Base-by-base conservation (phyloP, 352 stramenopile genomes). In the Blastocystis sp. region DNA sequence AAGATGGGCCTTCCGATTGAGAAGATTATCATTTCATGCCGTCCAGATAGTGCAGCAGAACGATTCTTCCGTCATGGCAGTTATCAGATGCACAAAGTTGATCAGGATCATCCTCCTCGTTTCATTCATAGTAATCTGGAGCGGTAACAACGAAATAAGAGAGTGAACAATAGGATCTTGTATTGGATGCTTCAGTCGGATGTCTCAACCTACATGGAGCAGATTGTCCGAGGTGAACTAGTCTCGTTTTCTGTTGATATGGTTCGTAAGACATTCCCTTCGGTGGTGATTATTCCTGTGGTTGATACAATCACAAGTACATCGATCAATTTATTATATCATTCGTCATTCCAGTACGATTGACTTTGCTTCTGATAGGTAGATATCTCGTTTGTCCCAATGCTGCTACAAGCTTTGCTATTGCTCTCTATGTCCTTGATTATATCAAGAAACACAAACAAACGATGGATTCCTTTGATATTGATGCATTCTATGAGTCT, bases 331-430 rank as follows among this genome's bases (percentile, higher is more conserved):
- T 11, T 73, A 6, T 29, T 73, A 14, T 73, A 73, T n/a, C 11
- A 46, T 39, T 73, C 24, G 14, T 11, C 57, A 11, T 49, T 39
- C 51, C 61, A 73, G 24, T 66, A 66, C 57, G n/a, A n/a, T n/a
- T n/a, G n/a, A n/a, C n/a, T n/a, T n/a, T n/a, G n/a, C n/a, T n/a
- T n/a, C n/a, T n/a, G n/a, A n/a, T n/a, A n/a, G n/a, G n/a, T n/a
- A n/a, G n/a, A n/a, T 58, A 58, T 58, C 61, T 73, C 14, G 61
- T 73, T 5, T 73, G 61, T 73, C 61, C 61, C 61, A 46, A 46
- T 39, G 24, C 61, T 9, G 61, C 61, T 9, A 73, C 21, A 24
- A 46, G 9, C 7, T 46, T 73, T 14, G 61, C 32, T 9, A 39
- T 73, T 11, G 24, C 12, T 0, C 24, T 46, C 61, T 19, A 9